A percentile compares a stretch with the other conserved stretches of the same genome.
Evolutionary conservation across 345 rosid genomes (phyloP).

Genomic region (Pelargonium nanum): DNA sequence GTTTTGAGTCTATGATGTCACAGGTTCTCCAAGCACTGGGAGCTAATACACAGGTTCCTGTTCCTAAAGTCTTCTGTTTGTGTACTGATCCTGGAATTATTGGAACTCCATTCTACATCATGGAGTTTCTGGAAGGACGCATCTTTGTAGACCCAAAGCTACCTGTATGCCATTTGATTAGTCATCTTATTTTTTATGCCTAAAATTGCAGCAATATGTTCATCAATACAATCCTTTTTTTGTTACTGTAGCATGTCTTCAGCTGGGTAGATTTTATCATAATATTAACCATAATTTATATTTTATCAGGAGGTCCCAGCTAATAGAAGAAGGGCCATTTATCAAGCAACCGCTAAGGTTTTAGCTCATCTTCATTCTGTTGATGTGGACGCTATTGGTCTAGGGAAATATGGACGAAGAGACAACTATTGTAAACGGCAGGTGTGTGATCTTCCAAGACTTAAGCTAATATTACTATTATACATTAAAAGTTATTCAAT

Average conservation of each 20-base stretch:
- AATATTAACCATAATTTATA: not conserved
- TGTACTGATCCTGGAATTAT: constrained; percentile 59
- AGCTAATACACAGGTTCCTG: constrained; percentile 67
- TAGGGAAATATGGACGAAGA: constrained; percentile 63
- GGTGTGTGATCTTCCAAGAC: constrained; percentile 28
- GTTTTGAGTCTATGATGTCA: not conserved
- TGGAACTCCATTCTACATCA: constrained; percentile 87
- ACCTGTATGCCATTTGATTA: constrained; percentile 30
- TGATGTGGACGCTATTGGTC: constrained; percentile 67
- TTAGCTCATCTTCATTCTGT: constrained; percentile 78
- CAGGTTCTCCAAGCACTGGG: constrained; percentile 82
- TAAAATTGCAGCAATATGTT: not conserved
- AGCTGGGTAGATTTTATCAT: too few relatives aligned
- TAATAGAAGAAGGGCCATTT: constrained; percentile 47
- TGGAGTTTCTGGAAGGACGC: constrained; percentile 93
- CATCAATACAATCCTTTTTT: not conserved
- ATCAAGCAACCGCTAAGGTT: constrained; percentile 58
- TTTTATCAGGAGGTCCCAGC: constrained; percentile 53
- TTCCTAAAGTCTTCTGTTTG: constrained; percentile 72
- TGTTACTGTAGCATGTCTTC: not conserved
- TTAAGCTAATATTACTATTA: too few relatives aligned
- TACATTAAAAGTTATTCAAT: too few relatives aligned
- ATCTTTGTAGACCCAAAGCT: constrained; percentile 64
- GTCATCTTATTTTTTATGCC: not conserved
- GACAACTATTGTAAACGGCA: constrained; percentile 77